Conservation (phyloP, 345 rosid genomes). For the Corchorus capsularis region DNA sequence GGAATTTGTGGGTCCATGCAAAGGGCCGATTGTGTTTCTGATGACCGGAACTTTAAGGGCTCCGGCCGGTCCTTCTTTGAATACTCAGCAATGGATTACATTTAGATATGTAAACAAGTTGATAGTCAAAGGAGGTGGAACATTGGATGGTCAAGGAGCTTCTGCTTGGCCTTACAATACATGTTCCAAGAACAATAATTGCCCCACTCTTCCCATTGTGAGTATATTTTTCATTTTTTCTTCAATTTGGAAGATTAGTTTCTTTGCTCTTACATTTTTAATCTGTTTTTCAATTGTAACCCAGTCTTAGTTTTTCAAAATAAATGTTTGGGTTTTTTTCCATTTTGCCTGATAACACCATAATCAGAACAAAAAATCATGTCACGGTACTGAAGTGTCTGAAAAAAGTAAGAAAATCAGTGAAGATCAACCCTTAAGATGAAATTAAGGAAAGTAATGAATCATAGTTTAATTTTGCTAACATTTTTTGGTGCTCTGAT, state of each 20-base stretch:
- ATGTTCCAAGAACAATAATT: conserved; percentile 21
- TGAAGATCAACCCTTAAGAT: too few relatives aligned
- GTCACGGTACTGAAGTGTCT: too few relatives aligned
- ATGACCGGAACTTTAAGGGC: conserved; percentile 50
- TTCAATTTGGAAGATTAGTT: too few relatives aligned
- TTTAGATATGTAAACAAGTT: conserved; percentile 39
- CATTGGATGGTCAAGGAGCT: conserved; percentile 64
- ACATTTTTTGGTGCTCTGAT: neutral
- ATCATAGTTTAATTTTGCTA: neutral
- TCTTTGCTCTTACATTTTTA: too few relatives aligned
- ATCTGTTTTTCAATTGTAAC: too few relatives aligned
- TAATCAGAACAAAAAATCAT: neutral
- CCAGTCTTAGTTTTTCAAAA: too few relatives aligned
- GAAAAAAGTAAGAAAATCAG: too few relatives aligned
- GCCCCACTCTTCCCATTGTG: conserved; percentile 29
- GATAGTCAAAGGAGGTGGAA: conserved; percentile 52
- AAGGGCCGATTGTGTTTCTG: conserved; percentile 34
- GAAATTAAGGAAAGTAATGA: too few relatives aligned
- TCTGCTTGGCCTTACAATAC: conserved; percentile 25
- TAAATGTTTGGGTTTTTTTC: neutral
- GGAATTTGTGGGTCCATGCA: conserved; percentile 47
- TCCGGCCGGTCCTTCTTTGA: conserved; percentile 28
- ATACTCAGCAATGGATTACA: conserved; percentile 45
- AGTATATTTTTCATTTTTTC: neutral
- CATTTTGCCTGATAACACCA: neutral